Evolutionary conservation across 345 rosid genomes (phyloP).

Genomic region (Diplotaxis tenuifolia): DNA sequence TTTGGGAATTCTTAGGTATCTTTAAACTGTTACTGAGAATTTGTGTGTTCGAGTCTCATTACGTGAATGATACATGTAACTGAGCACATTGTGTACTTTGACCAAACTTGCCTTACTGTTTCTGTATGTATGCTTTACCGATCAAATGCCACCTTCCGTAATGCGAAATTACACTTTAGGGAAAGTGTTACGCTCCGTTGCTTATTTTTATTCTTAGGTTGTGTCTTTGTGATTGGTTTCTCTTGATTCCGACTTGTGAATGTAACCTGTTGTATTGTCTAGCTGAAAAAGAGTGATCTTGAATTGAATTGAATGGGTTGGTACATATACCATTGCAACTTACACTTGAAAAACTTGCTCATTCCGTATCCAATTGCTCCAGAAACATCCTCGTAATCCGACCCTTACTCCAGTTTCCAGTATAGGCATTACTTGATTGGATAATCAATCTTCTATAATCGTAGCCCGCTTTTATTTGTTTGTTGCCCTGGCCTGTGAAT

Average conservation of each 20-base stretch:
- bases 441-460: background rate
- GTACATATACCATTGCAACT: background rate
- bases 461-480: background rate
- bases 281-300: no score
- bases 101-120: background rate
- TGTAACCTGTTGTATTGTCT: no score
- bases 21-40: background rate
- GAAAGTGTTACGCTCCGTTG: no score
- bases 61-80: constrained; percentile 9
- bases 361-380: no score
- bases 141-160: constrained; percentile 1
- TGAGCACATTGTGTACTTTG: background rate
- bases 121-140: background rate
- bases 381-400: no score
- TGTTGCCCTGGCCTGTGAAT: background rate
- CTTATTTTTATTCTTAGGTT: no score
- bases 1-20: background rate
- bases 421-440: no score
- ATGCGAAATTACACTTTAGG: no score
- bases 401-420: no score
- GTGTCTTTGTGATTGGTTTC: no score
- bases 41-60: background rate
- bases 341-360: background rate
- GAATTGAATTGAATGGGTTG: background rate
- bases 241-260: no score